Base-by-base conservation (phyloP, 2,329 filamentous ascomycete genomes). In the Aurifilum marmelostoma region DNA sequence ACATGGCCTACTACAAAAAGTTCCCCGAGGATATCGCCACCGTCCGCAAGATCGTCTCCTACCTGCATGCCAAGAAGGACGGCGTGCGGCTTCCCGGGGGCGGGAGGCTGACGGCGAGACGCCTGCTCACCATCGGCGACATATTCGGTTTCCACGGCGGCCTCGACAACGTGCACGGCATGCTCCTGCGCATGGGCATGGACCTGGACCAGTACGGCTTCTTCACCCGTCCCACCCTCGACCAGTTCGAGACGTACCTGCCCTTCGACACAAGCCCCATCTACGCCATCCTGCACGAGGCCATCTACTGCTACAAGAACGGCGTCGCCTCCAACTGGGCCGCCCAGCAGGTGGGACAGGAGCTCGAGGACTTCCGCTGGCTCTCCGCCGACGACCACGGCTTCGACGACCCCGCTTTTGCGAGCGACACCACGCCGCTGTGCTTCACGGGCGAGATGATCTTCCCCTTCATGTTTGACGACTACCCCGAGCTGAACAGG, bases 361-460 rank as follows among this genome's bases (percentile, higher is more conserved):
- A 75, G 16, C 75, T 85, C 6, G 75, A 79, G 2, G 73, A 81
- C 39, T 90, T 85, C 73, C 73, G 79, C 43, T 90, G 88, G 88
- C 80, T 88, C 11, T 75, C 79, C 69, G 74, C 77, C 2, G 75
- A 76, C 32, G 79, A 82, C 65, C 74, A 83, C 24, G 79, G 81
- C 2, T 78, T 77, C 9, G 75, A 79, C 72, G 29, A 52, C 9
- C 18, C 58, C 9, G 2, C 58, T 12, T 64, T 64, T 21, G 27
- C 24, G 14, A 81, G 72, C 14, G 75, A 77, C 0, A 78, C 82
- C 7, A 76, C 81, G 2, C 89, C 90, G 0, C 82, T 96, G 29
- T 92, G 87, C 78, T 97, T 97, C 80, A 93, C 92, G 0, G 94
- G 94, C 70, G 95, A 98, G 81, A 97, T 97, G 93, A 87, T 97